Evolutionary conservation across 805 yeast species (phyloP).

Genomic region (Kodamaea leandrae): DNA sequence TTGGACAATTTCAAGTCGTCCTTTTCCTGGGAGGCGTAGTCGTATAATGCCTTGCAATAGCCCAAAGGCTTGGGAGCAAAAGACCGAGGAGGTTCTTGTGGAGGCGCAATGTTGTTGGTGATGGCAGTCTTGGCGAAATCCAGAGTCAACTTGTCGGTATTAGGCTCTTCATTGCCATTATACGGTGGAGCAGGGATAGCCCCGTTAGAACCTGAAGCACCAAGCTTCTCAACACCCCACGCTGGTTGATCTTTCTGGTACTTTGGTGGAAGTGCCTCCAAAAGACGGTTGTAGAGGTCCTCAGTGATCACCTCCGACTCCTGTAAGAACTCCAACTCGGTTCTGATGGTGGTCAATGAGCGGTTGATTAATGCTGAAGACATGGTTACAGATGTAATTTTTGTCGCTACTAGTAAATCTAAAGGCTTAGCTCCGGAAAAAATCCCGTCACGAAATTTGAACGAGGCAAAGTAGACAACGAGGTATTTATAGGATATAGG

Average conservation of each 20-base stretch:
- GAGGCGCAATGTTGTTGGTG: conserved; percentile 18
- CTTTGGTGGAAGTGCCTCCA: conserved; percentile 53
- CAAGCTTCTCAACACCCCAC: conserved; percentile 39
- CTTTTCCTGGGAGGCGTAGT: conserved; percentile 67
- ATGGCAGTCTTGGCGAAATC: conserved; percentile 15
- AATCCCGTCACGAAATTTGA: too few relatives aligned
- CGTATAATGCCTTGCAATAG: conserved; percentile 66
- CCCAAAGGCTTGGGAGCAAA: conserved; percentile 26
- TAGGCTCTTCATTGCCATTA: not conserved
- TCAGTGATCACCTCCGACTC: conserved; percentile 73
- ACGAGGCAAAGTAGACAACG: too few relatives aligned
- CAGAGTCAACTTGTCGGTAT: conserved; percentile 11
- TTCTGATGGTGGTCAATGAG: conserved; percentile 68
- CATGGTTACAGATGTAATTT: conserved; percentile 21
- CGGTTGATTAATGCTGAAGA: conserved; percentile 67
- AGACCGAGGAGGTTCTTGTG: conserved; percentile 14
- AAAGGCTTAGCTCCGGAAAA: not conserved
- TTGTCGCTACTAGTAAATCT: too few relatives aligned
- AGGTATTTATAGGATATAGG: too few relatives aligned
- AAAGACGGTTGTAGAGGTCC: conserved; percentile 50
- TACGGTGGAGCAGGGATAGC: conserved; percentile 8
- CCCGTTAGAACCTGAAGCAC: not conserved
- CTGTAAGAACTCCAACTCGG: conserved; percentile 75
- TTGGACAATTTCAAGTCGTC: conserved; percentile 64
- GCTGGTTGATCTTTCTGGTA: conserved; percentile 52